A percentile compares a stretch with the other conserved stretches of the same genome.
These are phyloP conservation scores for Globisporangium barbulae DNA, from an alignment of 352 stramenopile genomes.

Conservation along the genomic window DNA sequence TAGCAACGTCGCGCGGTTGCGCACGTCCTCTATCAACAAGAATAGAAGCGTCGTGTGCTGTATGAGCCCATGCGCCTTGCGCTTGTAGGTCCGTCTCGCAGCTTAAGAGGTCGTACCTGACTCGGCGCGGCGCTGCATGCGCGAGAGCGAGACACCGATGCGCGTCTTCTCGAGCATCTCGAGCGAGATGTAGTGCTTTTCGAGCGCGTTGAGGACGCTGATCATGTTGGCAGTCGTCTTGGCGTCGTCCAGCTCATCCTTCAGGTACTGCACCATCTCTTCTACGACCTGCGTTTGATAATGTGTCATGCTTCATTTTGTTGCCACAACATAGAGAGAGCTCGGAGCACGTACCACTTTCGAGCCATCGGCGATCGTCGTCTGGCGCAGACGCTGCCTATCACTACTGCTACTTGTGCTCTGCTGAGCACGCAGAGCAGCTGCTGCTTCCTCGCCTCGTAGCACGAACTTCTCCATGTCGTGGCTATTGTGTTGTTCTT, in stretches of 20 bases:
- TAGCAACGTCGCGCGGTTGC: conserved; percentile 33
- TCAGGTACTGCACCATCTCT: conserved; percentile 58
- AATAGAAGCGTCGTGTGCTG: not conserved
- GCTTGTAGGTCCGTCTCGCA: not conserved
- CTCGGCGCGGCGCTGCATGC: conserved; percentile 31
- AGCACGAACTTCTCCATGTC: conserved; percentile 65
- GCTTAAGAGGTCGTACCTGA: conserved; percentile 17
- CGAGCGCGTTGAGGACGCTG: conserved; percentile 46
- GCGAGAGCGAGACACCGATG: conserved; percentile 38
- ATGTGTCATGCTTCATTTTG: not conserved
- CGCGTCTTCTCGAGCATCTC: conserved; percentile 80
- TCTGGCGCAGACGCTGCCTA: conserved; percentile 48
- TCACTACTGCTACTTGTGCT: not conserved
- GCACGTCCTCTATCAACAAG: conserved; percentile 29
- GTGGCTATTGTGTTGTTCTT: not conserved
- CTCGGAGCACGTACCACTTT: conserved; percentile 43
- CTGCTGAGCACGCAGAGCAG: conserved; percentile 21
- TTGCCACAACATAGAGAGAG: not conserved
- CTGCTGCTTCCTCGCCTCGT: conserved; percentile 42
- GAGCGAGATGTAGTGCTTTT: conserved; percentile 69
- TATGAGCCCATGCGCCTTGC: not conserved
- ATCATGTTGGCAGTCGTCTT: conserved; percentile 45
- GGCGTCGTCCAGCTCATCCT: conserved; percentile 63
- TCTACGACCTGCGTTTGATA: conserved; percentile 31
- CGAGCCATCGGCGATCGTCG: conserved; percentile 56